Evolutionary conservation across 2,329 filamentous ascomycete genomes (phyloP).

Genomic region (Cryphonectria japonica): DNA sequence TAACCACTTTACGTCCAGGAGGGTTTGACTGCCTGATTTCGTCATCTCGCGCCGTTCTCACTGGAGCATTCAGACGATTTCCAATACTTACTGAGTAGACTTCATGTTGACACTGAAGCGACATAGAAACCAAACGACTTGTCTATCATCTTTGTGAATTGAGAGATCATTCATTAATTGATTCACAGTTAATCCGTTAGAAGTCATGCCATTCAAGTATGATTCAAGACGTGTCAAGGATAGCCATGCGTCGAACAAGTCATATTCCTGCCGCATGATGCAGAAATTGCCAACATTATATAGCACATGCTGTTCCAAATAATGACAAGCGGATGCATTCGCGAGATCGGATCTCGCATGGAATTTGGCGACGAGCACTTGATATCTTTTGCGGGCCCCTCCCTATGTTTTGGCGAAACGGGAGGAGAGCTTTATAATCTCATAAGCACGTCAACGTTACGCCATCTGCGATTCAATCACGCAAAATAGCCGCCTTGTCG

Average conservation of each 20-base stretch:
- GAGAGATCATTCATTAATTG: neutral
- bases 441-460: conserved; percentile 22
- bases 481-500: conserved; percentile 12
- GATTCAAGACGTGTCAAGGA: neutral
- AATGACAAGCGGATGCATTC: neutral
- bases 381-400: conserved; percentile 3
- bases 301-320: neutral
- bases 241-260: neutral
- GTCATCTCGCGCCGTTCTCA: neutral
- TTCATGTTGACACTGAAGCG: neutral
- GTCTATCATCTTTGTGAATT: neutral
- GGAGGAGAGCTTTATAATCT: neutral
- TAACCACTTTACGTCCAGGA: neutral
- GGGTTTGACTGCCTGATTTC: neutral
- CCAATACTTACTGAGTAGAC: neutral
- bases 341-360: neutral
- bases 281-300: neutral
- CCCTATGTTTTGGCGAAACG: neutral
- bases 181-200: neutral
- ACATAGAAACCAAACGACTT: neutral
- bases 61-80: neutral
- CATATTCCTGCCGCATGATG: neutral
- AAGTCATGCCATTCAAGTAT: neutral
- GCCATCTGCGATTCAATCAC: conserved; percentile 18
- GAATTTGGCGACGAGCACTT: neutral